Conservation (phyloP, 768 basidiomycete genomes). For the Tephrocybe sp. region DNA sequence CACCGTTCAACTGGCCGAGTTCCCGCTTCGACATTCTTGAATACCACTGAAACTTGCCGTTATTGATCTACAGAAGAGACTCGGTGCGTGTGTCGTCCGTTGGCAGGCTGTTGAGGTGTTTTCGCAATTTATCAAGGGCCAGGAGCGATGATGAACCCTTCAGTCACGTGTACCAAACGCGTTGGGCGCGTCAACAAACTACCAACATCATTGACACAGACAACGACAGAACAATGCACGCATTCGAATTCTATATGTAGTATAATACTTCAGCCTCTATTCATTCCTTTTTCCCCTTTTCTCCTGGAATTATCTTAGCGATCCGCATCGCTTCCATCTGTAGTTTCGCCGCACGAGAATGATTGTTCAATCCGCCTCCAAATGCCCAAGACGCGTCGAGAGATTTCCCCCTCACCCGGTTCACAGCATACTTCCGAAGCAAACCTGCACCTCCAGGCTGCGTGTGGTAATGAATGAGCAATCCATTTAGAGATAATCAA, state of each 20-base stretch:
- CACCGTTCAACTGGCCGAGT: conserved; percentile 33
- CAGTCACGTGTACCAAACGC: conserved; percentile 20
- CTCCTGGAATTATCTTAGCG: conserved; percentile 33
- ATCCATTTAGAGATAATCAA: neutral
- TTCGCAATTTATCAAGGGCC: conserved; percentile 13
- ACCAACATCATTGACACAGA: neutral
- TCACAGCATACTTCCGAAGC: conserved; percentile 48
- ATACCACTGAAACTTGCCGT: conserved; percentile 1
- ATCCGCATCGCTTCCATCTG: conserved; percentile 49
- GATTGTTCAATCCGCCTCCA: conserved; percentile 71
- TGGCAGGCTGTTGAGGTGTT: conserved; percentile 9
- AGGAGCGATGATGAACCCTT: conserved; percentile 14
- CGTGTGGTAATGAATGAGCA: neutral
- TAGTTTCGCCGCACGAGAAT: conserved; percentile 56
- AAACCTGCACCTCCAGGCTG: conserved; percentile 66
- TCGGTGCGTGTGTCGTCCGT: conserved; percentile 6
- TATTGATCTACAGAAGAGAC: conserved; percentile 5
- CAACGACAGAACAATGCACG: neutral
- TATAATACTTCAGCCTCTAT: too few species aligned
- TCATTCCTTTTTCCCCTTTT: neutral
- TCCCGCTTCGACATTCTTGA: conserved; percentile 42
- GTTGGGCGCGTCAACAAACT: conserved; percentile 13
- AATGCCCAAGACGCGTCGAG: conserved; percentile 64
- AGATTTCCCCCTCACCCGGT: conserved; percentile 15
- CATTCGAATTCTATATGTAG: too few species aligned